phyloP scores from a whole-genome alignment of 2,329 filamentous ascomycete species.

The Talaromyces pinophilus region DNA sequence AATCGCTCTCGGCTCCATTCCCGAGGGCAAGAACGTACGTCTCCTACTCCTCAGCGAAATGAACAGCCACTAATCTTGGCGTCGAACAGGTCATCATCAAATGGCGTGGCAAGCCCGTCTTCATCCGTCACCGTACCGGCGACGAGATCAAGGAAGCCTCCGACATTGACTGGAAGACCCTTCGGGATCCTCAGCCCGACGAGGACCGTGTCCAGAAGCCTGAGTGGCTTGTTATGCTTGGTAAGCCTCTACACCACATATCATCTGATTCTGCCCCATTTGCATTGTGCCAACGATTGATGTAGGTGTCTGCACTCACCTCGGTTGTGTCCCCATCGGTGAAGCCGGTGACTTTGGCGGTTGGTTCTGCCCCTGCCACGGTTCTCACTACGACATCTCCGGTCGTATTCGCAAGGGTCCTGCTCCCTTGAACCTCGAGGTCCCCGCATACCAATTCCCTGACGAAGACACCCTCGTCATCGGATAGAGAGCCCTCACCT shows the following conservation, averaged over 20 bases:
- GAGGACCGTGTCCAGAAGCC: conserved; percentile 94
- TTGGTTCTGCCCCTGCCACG: conserved; percentile 99
- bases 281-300: not conserved
- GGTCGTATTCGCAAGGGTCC: conserved; percentile 97
- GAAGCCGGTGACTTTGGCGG: conserved; percentile 97
- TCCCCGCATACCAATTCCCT: conserved; percentile 89
- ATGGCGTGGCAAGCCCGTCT: conserved; percentile 99
- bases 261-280: not conserved
- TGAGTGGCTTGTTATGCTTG: conserved; percentile 98
- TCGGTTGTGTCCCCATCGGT: conserved; percentile 98
- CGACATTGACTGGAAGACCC: conserved; percentile 74
- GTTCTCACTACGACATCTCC: conserved; percentile 99
- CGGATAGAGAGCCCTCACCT: conserved; percentile 65
- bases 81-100: conserved; percentile 85
- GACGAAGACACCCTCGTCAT: conserved; percentile 87
- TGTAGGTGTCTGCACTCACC: conserved; percentile 93
- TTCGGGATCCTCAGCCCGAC: conserved; percentile 91
- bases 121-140: conserved; percentile 96
- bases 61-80: not conserved
- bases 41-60: not conserved
- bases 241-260: conserved; percentile 51
- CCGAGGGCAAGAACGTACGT: conserved; percentile 98
- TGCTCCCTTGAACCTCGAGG: conserved; percentile 94
- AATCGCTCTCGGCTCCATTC: conserved; percentile 87
- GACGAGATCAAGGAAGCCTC: conserved; percentile 95